Percentiles rank a stretch among this genome's conserved stretches.
These are phyloP conservation scores for Xylaria scruposa DNA, from an alignment of 495 filamentous ascomycete species.

Conservation along the genomic window DNA sequence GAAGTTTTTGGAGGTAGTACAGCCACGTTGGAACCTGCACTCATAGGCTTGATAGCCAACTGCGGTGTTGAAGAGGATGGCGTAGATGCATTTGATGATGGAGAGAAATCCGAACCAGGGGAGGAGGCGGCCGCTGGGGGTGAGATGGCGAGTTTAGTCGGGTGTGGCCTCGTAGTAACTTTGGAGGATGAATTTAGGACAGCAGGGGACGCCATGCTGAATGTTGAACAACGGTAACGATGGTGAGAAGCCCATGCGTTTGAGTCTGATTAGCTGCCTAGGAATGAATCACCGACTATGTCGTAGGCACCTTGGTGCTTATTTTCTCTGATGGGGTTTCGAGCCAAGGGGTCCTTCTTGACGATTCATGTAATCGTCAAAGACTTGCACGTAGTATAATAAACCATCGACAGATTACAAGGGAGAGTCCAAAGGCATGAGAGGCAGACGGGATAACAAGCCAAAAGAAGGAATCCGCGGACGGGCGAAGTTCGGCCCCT, in stretches of 20 bases:
- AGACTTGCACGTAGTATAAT: background rate
- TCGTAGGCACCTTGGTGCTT: background rate
- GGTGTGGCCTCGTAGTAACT: slow-evolving; percentile 14
- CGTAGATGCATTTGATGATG: slow-evolving; percentile 38
- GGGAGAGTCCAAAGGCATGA: background rate
- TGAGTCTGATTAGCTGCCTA: slow-evolving; percentile 31
- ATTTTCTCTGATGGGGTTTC: background rate
- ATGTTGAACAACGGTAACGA: slow-evolving; percentile 12
- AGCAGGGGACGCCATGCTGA: slow-evolving; percentile 38
- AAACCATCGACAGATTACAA: background rate
- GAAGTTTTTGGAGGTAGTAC: slow-evolving; percentile 45
- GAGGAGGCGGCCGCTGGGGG: slow-evolving; percentile 38
- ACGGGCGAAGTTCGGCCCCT: slow-evolving; percentile 15
- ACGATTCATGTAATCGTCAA: background rate
- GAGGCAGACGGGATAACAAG: background rate
- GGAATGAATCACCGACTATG: background rate
- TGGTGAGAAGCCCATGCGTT: background rate
- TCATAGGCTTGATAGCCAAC: slow-evolving; percentile 37
- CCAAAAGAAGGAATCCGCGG: slow-evolving; percentile 25
- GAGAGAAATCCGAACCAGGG: slow-evolving; percentile 38
- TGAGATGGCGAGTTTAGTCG: slow-evolving; percentile 41
- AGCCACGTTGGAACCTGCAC: slow-evolving; percentile 20
- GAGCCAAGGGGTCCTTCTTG: background rate
- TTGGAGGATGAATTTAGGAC: slow-evolving; percentile 19
- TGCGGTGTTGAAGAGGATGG: slow-evolving; percentile 35